These are phyloP conservation scores for Aspergillus floridensis DNA, from an alignment of 2,329 filamentous ascomycete genomes.

Conservation along the genomic window DNA sequence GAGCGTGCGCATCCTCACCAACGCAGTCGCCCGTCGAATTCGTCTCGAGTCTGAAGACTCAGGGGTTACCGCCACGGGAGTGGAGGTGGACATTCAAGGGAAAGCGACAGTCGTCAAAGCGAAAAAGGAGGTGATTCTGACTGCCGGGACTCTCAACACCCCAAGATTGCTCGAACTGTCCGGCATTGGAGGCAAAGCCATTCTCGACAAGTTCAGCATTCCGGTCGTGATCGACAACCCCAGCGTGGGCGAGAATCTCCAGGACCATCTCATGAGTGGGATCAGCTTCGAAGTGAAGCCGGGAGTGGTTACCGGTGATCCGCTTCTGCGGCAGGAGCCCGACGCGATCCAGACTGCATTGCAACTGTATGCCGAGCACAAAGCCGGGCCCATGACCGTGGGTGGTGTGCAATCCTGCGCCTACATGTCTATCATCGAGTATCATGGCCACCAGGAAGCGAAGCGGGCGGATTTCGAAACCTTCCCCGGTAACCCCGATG, in stretches of 20 bases:
- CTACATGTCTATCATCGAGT: neutral
- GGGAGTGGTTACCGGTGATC: neutral
- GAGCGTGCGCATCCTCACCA: too few relatives aligned
- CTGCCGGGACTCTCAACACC: neutral
- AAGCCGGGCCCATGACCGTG: constrained; percentile 9
- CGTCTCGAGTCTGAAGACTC: neutral
- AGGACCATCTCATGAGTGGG: constrained; percentile 11
- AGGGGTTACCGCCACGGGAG: neutral
- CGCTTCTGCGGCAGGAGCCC: constrained; percentile 11
- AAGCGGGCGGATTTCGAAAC: too few relatives aligned
- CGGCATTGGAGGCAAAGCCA: neutral
- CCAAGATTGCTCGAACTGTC: constrained; percentile 7
- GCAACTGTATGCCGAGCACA: neutral
- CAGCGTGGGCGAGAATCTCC: constrained; percentile 1
- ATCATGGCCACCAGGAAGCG: neutral
- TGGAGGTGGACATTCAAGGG: neutral
- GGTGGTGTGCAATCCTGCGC: neutral
- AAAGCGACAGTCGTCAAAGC: neutral
- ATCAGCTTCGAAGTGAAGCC: constrained; percentile 12
- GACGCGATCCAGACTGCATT: neutral
- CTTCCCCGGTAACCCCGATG: too few relatives aligned
- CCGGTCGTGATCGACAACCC: neutral
- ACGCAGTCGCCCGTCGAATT: neutral
- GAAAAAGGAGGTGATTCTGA: constrained; percentile 1
- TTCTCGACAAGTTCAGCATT: neutral